These are phyloP conservation scores for Candida loeiensis DNA, from an alignment of 805 yeast species.

Conservation along the genomic window DNA sequence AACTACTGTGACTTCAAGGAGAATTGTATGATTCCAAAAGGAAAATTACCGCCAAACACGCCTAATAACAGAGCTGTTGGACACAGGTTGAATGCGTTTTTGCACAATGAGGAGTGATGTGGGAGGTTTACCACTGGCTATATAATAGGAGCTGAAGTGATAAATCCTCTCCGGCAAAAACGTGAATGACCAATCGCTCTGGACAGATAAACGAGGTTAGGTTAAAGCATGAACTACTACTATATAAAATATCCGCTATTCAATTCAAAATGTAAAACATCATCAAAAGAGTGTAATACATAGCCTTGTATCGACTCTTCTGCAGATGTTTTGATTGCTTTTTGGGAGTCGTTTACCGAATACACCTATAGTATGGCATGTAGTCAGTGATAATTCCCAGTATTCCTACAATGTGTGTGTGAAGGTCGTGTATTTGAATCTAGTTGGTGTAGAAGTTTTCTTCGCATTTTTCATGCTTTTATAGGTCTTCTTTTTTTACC, in stretches of 20 bases:
- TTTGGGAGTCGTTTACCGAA: constrained; percentile 60
- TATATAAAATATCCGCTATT: no score
- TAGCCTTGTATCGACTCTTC: constrained; percentile 12
- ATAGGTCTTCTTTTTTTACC: not conserved
- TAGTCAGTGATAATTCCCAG: constrained; percentile 41
- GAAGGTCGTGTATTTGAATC: constrained; percentile 6
- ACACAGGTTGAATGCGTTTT: constrained; percentile 6
- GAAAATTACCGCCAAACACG: not conserved
- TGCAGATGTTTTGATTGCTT: constrained; percentile 19
- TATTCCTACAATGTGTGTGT: constrained; percentile 6
- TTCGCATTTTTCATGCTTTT: not conserved
- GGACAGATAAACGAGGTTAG: no score
- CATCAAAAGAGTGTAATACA: constrained; percentile 15
- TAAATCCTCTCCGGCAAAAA: no score
- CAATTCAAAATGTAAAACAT: constrained; percentile 12
- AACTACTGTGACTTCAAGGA: constrained; percentile 49
- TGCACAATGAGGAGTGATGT: not conserved
- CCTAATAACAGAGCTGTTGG: constrained; percentile 1
- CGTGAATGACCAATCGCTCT: no score
- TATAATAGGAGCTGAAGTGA: no score
- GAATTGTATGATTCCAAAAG: constrained; percentile 15
- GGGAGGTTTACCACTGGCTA: not conserved
- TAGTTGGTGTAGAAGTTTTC: not conserved
- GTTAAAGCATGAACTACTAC: no score
- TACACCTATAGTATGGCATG: constrained; percentile 35